Conservation (phyloP, 345 rosid genomes). For the Eucalyptus tenuipes region DNA sequence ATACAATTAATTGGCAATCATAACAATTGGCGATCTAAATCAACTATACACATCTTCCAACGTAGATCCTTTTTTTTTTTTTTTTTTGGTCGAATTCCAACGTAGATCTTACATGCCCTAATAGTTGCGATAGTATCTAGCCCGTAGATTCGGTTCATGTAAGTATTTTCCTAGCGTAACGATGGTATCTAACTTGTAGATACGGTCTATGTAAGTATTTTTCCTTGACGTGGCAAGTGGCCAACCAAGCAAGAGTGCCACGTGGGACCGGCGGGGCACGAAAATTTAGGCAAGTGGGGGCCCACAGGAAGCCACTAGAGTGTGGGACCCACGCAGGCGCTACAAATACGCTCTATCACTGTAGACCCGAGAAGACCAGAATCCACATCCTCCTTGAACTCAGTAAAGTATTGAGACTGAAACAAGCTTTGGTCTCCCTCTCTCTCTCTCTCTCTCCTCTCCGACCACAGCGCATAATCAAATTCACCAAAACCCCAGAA, state of each 20-base stretch:
- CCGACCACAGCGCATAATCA: not conserved
- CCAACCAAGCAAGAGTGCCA: not conserved
- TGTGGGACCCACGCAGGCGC: not conserved
- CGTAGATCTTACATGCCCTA: fast-evolving
- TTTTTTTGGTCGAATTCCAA: not conserved
- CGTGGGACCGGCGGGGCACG: not conserved
- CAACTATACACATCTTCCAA: not conserved
- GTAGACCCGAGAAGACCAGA: not conserved
- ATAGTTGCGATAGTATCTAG: not conserved
- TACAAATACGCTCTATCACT: not conserved
- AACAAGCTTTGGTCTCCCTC: not conserved
- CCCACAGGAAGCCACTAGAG: not conserved
- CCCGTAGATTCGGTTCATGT: not conserved
- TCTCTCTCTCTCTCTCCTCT: not conserved
- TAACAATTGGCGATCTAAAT: fast-evolving
- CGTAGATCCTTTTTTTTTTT: not conserved
- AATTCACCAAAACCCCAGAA: not conserved
- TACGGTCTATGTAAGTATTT: not conserved
- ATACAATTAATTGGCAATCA: not conserved
- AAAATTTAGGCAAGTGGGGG: not conserved
- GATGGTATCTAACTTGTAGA: too few species aligned
- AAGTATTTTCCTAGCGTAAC: too few species aligned
- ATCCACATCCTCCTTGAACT: not conserved
- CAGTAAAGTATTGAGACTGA: not conserved
- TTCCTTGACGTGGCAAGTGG: not conserved